Conservation (phyloP, 1,284 basidiomycete genomes). For the Ustilago esculenta region DNA sequence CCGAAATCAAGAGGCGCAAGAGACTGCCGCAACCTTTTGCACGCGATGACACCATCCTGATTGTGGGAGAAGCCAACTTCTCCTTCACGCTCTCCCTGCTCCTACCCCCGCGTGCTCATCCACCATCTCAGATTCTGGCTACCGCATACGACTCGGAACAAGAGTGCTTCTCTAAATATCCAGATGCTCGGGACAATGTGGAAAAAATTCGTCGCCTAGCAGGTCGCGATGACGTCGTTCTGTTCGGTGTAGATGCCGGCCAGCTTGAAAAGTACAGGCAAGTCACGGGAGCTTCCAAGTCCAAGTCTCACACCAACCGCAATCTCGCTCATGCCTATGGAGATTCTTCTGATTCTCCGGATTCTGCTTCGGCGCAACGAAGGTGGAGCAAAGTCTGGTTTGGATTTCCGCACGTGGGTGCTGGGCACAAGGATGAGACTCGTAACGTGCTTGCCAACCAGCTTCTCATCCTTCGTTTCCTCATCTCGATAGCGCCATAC, state of each 20-base stretch:
- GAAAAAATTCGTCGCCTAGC: slow-evolving; percentile 51
- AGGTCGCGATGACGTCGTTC: slow-evolving; percentile 74
- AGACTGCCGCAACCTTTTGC: slow-evolving; percentile 74
- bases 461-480: slow-evolving; percentile 82
- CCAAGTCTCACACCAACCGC: neutral
- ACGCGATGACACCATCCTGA: slow-evolving; percentile 79
- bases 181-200: slow-evolving; percentile 78
- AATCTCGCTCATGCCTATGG: slow-evolving; percentile 11
- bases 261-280: slow-evolving; percentile 74
- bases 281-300: slow-evolving; percentile 56
- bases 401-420: slow-evolving; percentile 98
- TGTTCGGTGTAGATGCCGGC: slow-evolving; percentile 87
- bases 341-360: neutral
- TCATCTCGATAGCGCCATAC: slow-evolving; percentile 77
- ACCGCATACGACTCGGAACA: slow-evolving; percentile 86
- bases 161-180: slow-evolving; percentile 84
- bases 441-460: slow-evolving; percentile 94
- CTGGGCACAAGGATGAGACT: slow-evolving; percentile 91
- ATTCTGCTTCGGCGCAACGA: slow-evolving; percentile 37
- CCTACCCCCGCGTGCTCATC: slow-evolving; percentile 66
- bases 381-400: slow-evolving; percentile 84
- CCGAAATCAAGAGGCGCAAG: slow-evolving; percentile 20
- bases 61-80: slow-evolving; percentile 92
- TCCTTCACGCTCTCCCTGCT: slow-evolving; percentile 85
- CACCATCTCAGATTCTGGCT: slow-evolving; percentile 78